These are phyloP conservation scores for Calocera viscosa DNA, from an alignment of 768 basidiomycete species.

Conservation along the genomic window DNA sequence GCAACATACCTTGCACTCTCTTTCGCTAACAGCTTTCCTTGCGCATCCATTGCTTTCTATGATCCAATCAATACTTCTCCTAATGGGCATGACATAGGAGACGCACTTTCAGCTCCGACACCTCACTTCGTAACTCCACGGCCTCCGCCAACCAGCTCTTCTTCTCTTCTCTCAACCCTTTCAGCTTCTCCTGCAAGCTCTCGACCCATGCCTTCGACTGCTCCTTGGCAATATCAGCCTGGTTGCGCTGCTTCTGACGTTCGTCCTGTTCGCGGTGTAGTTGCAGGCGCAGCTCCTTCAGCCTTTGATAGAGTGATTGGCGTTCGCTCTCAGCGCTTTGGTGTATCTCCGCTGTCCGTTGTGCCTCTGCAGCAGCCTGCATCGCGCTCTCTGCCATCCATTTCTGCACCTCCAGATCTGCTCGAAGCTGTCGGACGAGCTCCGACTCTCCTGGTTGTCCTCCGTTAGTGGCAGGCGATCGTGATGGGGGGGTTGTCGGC, in stretches of 20 bases:
- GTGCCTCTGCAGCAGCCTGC: neutral
- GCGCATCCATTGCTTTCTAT: slow-evolving; percentile 55
- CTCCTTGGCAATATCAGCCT: slow-evolving; percentile 58
- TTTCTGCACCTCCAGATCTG: neutral
- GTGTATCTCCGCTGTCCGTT: neutral
- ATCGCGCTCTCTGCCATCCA: neutral
- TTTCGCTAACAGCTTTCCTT: slow-evolving; percentile 55
- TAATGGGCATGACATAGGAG: neutral
- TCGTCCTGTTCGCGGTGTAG: slow-evolving; percentile 56
- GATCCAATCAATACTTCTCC: neutral
- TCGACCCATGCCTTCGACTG: slow-evolving; percentile 76
- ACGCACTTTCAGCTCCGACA: slow-evolving; percentile 55
- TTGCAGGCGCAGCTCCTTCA: slow-evolving; percentile 61
- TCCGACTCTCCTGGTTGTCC: neutral
- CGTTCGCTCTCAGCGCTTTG: neutral
- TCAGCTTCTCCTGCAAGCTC: slow-evolving; percentile 65
- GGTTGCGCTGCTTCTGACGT: slow-evolving; percentile 57
- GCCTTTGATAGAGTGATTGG: slow-evolving; percentile 11
- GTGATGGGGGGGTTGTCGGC: neutral
- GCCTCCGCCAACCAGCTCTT: slow-evolving; percentile 62
- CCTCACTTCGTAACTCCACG: slow-evolving; percentile 49
- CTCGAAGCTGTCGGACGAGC: neutral
- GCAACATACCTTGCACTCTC: slow-evolving; percentile 23
- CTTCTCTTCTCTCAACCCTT: slow-evolving; percentile 65
- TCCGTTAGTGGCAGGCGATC: neutral